These are phyloP conservation scores for Ambrosia hybrid DNA, from an alignment of 140 eudicot species.

Conservation along the genomic window DNA sequence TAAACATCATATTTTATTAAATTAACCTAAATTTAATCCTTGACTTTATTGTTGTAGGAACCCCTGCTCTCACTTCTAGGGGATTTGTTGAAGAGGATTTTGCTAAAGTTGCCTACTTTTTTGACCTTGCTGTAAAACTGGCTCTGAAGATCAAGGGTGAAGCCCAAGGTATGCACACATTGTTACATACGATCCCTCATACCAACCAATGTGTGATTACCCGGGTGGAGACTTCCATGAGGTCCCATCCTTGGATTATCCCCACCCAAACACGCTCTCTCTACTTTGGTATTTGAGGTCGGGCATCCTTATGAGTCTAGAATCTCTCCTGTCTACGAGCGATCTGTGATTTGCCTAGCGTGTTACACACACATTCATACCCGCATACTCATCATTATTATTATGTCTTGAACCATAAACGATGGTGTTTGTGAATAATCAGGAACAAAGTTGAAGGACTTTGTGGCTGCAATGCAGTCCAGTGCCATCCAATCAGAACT, in stretches of 20 bases:
- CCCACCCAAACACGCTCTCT: no score
- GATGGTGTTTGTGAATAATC: conserved; percentile 6
- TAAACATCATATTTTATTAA: neutral
- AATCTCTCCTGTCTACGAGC: no score
- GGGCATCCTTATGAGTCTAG: no score
- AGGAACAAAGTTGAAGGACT: conserved; percentile 99
- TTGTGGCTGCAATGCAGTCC: conserved; percentile 73
- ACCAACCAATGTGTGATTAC: no score
- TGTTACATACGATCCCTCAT: neutral
- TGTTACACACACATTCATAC: no score
- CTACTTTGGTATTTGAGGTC: no score
- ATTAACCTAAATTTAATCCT: neutral
- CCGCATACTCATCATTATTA: no score
- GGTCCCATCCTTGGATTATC: no score
- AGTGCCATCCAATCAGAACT: conserved; percentile 65
- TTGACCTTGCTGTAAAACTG: conserved; percentile 87
- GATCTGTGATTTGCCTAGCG: no score
- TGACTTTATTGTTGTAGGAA: conserved; percentile 44
- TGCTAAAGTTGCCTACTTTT: conserved; percentile 93
- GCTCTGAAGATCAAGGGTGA: conserved; percentile 79
- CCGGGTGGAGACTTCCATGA: no score
- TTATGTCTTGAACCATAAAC: no score
- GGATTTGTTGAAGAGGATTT: conserved; percentile 98
- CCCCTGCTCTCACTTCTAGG: conserved; percentile 98
- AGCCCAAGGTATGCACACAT: conserved; percentile 55